Evolutionary conservation across 2,329 filamentous ascomycete genomes (phyloP).

Genomic region (Cercospora beticola): DNA sequence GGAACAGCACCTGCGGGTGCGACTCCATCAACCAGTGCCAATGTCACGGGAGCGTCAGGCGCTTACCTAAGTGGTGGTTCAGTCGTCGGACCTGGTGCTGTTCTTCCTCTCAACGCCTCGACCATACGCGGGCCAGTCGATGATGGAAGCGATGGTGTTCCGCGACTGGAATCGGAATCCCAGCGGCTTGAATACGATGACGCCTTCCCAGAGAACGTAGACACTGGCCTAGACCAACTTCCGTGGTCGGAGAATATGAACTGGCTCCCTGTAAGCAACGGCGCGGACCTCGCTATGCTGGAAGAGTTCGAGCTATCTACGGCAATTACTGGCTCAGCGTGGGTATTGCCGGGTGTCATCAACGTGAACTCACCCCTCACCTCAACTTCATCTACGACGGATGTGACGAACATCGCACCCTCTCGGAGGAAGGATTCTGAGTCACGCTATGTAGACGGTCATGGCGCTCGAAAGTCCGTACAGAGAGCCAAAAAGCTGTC

Average conservation of each 20-base stretch:
- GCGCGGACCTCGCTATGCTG: background rate
- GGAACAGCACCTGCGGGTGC: background rate
- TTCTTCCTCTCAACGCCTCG: background rate
- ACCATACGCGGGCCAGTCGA: background rate
- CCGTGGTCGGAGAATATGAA: background rate
- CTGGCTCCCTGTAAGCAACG: conserved; percentile 1
- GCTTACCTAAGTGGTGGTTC: background rate
- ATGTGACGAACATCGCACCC: background rate
- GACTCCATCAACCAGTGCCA: background rate
- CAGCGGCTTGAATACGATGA: background rate
- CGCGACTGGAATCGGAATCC: background rate
- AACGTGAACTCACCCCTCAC: background rate
- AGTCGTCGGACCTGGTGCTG: background rate
- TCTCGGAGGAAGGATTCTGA: background rate
- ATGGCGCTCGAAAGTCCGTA: background rate
- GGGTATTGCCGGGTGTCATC: background rate
- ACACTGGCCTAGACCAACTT: background rate
- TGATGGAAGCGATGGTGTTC: background rate
- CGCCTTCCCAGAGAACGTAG: background rate
- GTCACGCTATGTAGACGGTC: background rate
- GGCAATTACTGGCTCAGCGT: background rate
- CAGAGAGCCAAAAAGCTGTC: background rate
- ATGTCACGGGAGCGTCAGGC: background rate
- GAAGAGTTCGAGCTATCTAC: background rate
- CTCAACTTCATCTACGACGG: background rate